Base-by-base conservation (phyloP, 768 basidiomycete genomes). In the Boletus subcaerulescens region DNA sequence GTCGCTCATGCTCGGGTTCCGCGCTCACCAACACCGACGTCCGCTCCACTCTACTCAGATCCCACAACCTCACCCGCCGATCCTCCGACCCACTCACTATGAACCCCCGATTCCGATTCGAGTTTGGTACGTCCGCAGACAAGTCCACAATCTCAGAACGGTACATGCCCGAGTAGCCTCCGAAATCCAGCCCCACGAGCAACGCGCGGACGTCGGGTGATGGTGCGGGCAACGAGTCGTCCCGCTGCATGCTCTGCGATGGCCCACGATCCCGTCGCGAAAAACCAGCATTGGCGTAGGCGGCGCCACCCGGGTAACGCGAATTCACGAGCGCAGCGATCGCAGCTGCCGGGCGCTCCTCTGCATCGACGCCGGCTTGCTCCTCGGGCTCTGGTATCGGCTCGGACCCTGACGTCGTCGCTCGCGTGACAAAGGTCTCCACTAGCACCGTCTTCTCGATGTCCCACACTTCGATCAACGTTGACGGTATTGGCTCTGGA, bases 21-120 rank as follows among this genome's bases (percentile, higher is more conserved):
- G 82, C 72, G 2, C 92, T 91, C 66, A 88, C 93, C 51, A 98
- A 72, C 18, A 98, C 79, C 0, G 81, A 77, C 12, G 93, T 92
- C 31, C 85, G 80, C 53, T 90, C 86, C 26, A 86, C 68, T 60
- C 79, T 82, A 9, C 76, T 82, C 54, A 97, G 67, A 70, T 98
- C 94, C 94, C 93, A 98, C 58, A 92, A 77, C 24, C 93, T 79
- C 39, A 99, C 78, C 61, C 85, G 87, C 46, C 87, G 80, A 71
- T 99, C 97, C 62, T 95, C 91, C 0, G 94, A 96, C 2, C 92
- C 96, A 22, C 83, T 93, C 29, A 98, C 72, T 70, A 96, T 77
- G 68, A 86, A 98, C 0, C 90, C 92, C 33, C 81, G 76, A 32
- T 75, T 72, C 20, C 78, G 73, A n/a, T 71, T 70, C 18, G 75